Evolutionary conservation across 225 moss, liverwort and hornwort genomes (phyloP).

Genomic region (Bryoerythrophyllum caledonicum): DNA sequence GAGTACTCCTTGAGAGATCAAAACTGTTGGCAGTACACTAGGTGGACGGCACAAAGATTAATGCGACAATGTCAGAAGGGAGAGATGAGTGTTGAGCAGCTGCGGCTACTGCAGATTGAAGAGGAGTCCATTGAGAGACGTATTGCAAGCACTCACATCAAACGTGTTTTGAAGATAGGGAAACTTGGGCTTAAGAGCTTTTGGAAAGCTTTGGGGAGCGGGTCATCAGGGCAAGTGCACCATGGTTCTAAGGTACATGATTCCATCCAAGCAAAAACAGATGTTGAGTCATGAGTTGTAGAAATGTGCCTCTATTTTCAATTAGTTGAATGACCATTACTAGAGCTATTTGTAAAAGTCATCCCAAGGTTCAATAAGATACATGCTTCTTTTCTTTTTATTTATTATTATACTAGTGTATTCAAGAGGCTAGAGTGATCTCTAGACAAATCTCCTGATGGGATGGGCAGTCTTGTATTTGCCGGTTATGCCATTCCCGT

Average conservation of each 20-base stretch:
- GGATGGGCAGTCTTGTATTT: too few relatives aligned
- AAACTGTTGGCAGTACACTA: slow-evolving; percentile 56
- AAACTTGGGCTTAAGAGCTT: slow-evolving; percentile 30
- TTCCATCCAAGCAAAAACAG: not conserved
- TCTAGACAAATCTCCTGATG: too few relatives aligned
- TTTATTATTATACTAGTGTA: too few relatives aligned
- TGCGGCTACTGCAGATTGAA: slow-evolving; percentile 30
- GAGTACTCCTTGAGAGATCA: slow-evolving; percentile 45
- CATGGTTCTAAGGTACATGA: not conserved
- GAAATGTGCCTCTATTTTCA: not conserved
- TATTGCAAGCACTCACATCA: slow-evolving; percentile 42
- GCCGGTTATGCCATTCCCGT: too few relatives aligned
- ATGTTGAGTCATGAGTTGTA: not conserved
- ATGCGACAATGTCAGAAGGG: slow-evolving; percentile 32
- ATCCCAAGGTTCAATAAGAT: too few relatives aligned
- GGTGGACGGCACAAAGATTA: slow-evolving; percentile 34
- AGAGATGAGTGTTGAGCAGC: not conserved
- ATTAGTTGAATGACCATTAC: too few relatives aligned
- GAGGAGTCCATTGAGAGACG: slow-evolving; percentile 43
- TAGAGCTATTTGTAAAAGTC: too few relatives aligned
- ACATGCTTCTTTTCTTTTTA: too few relatives aligned
- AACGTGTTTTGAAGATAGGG: slow-evolving; percentile 32
- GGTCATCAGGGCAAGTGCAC: not conserved
- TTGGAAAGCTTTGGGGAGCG: slow-evolving; percentile 34
- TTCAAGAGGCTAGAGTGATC: too few relatives aligned